These are phyloP conservation scores for Thecaphora frezii DNA, from an alignment of 1,284 basidiomycete species.

Conservation along the genomic window DNA sequence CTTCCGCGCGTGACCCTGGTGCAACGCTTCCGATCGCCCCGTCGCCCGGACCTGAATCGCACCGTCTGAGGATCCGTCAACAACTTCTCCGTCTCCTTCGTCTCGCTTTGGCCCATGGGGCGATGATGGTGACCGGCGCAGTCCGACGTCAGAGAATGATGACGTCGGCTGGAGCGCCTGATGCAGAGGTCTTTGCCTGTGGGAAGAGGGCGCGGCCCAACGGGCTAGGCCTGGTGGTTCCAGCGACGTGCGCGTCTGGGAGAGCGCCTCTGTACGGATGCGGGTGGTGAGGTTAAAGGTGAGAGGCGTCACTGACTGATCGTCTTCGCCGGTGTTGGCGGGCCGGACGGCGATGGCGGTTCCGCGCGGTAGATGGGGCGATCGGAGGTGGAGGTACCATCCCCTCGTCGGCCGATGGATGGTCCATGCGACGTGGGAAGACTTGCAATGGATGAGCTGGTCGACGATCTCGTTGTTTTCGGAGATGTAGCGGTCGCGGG, in stretches of 20 bases:
- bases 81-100: background rate
- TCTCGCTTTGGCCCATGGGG: too few species aligned
- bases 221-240: background rate
- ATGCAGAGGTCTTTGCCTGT: too few species aligned
- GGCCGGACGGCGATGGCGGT: constrained; percentile 37
- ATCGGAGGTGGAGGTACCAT: constrained; percentile 46
- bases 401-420: constrained; percentile 44
- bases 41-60: background rate
- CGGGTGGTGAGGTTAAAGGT: constrained; percentile 29
- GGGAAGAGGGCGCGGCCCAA: background rate
- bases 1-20: constrained; percentile 17
- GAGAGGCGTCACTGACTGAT: constrained; percentile 29
- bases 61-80: too few species aligned
- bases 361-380: constrained; percentile 32
- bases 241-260: background rate
- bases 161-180: too few species aligned
- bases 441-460: constrained; percentile 29
- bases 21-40: constrained; percentile 8
- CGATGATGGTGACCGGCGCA: too few species aligned
- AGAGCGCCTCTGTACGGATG: constrained; percentile 1
- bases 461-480: constrained; percentile 48
- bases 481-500: constrained; percentile 31
- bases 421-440: constrained; percentile 35
- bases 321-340: constrained; percentile 6
- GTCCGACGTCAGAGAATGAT: too few species aligned